phyloP scores from a whole-genome alignment of 1,139 yeast genomes.

The Taphrina populina region DNA sequence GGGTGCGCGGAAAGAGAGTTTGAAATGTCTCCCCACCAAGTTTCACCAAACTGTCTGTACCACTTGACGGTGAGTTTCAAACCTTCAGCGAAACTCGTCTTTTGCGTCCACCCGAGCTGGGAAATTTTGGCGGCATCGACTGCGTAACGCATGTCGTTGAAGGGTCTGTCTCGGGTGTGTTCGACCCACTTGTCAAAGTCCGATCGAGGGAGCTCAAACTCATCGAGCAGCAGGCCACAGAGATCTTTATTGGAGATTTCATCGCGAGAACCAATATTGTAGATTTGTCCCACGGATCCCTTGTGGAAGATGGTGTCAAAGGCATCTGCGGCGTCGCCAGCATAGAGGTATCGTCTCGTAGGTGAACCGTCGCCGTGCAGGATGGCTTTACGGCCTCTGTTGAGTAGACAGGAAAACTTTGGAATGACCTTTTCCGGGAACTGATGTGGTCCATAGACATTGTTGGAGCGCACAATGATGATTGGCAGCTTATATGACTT shows the following conservation, averaged over 20 bases:
- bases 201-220: constrained; percentile 41
- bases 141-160: constrained; percentile 55
- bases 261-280: constrained; percentile 53
- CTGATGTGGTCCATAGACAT: constrained; percentile 59
- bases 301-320: constrained; percentile 47
- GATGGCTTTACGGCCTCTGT: constrained; percentile 43
- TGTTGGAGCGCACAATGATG: constrained; percentile 54
- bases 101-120: constrained; percentile 55
- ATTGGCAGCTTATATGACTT: constrained; percentile 52
- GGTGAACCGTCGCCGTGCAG: constrained; percentile 56
- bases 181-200: constrained; percentile 42
- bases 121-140: constrained; percentile 47
- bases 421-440: constrained; percentile 61
- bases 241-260: constrained; percentile 51
- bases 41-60: constrained; percentile 43
- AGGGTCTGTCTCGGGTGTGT: constrained; percentile 52
- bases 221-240: constrained; percentile 42
- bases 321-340: constrained; percentile 53
- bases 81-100: constrained; percentile 48
- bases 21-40: constrained; percentile 45
- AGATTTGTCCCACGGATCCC: constrained; percentile 48
- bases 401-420: constrained; percentile 45
- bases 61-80: constrained; percentile 45
- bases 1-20: constrained; percentile 41
- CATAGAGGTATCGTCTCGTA: constrained; percentile 53